Evolutionary conservation across 169 alveolate genomes (phyloP).

Genomic region (Sarcocystis neurona): DNA sequence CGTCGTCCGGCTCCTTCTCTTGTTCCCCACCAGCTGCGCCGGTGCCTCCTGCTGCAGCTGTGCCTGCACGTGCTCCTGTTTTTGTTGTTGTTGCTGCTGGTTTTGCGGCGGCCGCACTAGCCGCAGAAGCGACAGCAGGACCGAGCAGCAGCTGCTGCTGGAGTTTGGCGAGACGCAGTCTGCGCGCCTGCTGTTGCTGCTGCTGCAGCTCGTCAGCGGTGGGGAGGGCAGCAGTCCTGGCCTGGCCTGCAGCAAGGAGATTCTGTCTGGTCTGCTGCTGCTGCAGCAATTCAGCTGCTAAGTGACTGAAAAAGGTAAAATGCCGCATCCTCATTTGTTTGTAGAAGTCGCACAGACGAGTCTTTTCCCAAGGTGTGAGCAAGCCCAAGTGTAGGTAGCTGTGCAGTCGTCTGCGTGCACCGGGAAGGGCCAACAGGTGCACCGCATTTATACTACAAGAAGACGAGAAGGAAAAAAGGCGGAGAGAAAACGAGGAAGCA

Average conservation of each 20-base stretch:
- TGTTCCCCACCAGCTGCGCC: conserved; percentile 44
- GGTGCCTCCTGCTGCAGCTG: no score
- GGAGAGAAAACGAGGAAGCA: neutral
- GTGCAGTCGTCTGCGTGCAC: conserved; percentile 52
- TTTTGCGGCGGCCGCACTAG: neutral
- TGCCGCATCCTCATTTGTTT: conserved; percentile 49
- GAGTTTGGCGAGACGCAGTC: conserved; percentile 12
- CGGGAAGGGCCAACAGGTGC: conserved; percentile 44
- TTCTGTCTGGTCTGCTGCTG: conserved; percentile 43
- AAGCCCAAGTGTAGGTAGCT: conserved; percentile 49
- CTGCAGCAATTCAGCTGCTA: conserved; percentile 39
- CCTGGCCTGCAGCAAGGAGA: conserved; percentile 18
- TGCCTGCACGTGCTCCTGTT: conserved; percentile 11
- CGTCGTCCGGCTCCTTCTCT: neutral
- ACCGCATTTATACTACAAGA: no score
- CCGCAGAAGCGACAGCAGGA: conserved; percentile 30
- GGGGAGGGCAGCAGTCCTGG: neutral
- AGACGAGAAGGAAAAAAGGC: no score
- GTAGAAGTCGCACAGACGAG: conserved; percentile 41
- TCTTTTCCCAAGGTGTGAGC: conserved; percentile 60
- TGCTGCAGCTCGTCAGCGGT: conserved; percentile 50
- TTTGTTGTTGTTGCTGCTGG: neutral
- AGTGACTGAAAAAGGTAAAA: conserved; percentile 49
- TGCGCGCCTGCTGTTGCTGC: conserved; percentile 22
- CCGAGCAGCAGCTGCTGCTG: conserved; percentile 27